Evolutionary conservation across 305 asterid species (phyloP).

Genomic region (Fraxinus dipetala): DNA sequence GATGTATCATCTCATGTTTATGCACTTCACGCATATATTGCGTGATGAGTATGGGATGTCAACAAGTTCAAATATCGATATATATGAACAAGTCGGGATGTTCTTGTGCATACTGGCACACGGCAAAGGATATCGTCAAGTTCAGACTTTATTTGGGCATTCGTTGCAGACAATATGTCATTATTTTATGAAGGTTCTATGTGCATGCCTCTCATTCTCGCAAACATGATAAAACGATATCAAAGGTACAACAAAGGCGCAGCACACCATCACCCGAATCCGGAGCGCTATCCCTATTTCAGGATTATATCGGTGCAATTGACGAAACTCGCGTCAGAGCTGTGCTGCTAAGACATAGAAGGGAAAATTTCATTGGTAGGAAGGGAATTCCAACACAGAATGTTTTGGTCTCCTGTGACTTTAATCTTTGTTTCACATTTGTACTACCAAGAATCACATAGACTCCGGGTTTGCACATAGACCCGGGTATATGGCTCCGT

Average conservation of each 20-base stretch:
- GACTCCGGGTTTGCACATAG: no score
- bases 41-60: not conserved
- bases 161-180: not conserved
- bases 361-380: not conserved
- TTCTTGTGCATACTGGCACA: not conserved
- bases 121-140: not conserved
- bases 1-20: not conserved
- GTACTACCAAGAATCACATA: no score
- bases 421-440: no score
- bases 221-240: not conserved
- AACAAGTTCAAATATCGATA: not conserved
- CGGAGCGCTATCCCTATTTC: not conserved
- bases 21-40: not conserved
- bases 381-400: not conserved
- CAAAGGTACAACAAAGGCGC: not conserved
- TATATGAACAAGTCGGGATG: not conserved
- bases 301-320: not conserved
- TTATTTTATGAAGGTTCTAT: no score
- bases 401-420: not conserved
- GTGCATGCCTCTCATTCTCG: not conserved
- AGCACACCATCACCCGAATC: not conserved
- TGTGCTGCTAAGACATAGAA: not conserved
- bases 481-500: no score
- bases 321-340: not conserved
- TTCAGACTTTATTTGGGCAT: not conserved